Base-by-base conservation (phyloP, 225 moss, liverwort and hornwort species). In the Bryoerythrophyllum caledonicum region DNA sequence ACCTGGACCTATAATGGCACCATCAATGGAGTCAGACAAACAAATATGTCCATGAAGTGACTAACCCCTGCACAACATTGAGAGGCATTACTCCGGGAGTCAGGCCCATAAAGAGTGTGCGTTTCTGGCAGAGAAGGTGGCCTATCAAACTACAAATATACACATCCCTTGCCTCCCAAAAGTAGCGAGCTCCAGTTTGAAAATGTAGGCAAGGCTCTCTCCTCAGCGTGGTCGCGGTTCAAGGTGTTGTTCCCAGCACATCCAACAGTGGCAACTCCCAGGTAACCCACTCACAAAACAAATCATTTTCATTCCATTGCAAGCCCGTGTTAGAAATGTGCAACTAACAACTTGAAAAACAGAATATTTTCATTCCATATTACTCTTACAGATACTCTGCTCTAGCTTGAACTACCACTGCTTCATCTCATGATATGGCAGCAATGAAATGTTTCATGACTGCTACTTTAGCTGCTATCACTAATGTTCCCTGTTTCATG, bases 11-110 rank as follows among this genome's bases (percentile, higher is more conserved):
- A 26, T 76, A 67, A 60, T 72, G 25, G 37, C 60, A 15, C 51
- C 52, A 81, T 76, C 40, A 76, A 66, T 67, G 76, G 59, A 54
- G 44, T 6, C 72, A 76, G 76, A 76, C 63, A 63, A 26, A 30
- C 25, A 30, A 17, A 23, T 28, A 8, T 32, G 54, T 62, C 44
- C 61, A 67, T 43, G n/a, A 76, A 5, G 34, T 2, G 41, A 60
- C 32, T 53, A 67, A 61, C 26, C 21, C 20, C 43, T 67, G 72
- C 46, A 67, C 32, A 2, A 55, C 27, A 21, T 66, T 40, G 15
- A 61, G 38, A 73, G 56, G 8, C 56, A 28, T 1, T 27, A 34
- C 52, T 21, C 27, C 6, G 1, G 28, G 13, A 5, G 40, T 24
- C 59, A 51, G 60, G 10, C 10, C 48, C 74, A 11, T 69, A 46